Percentiles rank a stretch among this genome's conserved stretches.
Conservation (phyloP, 2,329 filamentous ascomycete species). For the Fusarium chaquense region DNA sequence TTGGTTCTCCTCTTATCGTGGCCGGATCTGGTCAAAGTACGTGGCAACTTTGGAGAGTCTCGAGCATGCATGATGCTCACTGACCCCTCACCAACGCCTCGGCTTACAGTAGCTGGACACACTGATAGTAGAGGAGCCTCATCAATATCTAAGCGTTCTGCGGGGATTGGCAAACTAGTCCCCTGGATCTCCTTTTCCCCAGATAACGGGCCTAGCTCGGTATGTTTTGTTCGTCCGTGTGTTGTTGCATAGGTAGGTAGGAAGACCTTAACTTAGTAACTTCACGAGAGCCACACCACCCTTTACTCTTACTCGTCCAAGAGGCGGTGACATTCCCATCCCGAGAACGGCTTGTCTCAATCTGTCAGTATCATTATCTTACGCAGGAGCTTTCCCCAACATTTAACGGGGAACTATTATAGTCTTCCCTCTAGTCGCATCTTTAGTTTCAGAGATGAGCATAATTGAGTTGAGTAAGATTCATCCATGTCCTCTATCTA, state of each 20-base stretch:
- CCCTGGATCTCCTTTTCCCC: slow-evolving; percentile 38
- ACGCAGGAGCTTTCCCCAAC: slow-evolving; percentile 4
- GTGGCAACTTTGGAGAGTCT: slow-evolving; percentile 1
- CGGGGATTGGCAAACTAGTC: slow-evolving; percentile 33
- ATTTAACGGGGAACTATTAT: slow-evolving; percentile 10
- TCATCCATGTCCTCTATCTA: slow-evolving; percentile 11
- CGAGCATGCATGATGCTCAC: slow-evolving; percentile 6
- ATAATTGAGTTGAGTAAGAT: slow-evolving; percentile 3
- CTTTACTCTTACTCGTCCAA: slow-evolving; percentile 11
- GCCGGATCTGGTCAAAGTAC: not conserved
- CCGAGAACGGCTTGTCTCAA: slow-evolving; percentile 2
- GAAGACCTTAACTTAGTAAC: not conserved
- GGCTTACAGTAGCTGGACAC: not conserved
- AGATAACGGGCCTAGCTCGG: slow-evolving; percentile 34
- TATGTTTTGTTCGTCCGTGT: slow-evolving; percentile 17
- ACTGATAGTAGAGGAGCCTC: slow-evolving; percentile 16
- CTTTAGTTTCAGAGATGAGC: slow-evolving; percentile 14
- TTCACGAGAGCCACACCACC: slow-evolving; percentile 37
- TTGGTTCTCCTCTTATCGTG: not conserved
- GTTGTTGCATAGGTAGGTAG: not conserved
- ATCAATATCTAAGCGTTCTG: slow-evolving; percentile 26
- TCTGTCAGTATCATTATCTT: slow-evolving; percentile 6
- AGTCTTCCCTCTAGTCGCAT: slow-evolving; percentile 6
- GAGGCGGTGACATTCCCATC: slow-evolving; percentile 14
- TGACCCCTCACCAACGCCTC: slow-evolving; percentile 9